Evolutionary conservation across 495 filamentous ascomycete species (phyloP).

Genomic region (Xylaria sp.): DNA sequence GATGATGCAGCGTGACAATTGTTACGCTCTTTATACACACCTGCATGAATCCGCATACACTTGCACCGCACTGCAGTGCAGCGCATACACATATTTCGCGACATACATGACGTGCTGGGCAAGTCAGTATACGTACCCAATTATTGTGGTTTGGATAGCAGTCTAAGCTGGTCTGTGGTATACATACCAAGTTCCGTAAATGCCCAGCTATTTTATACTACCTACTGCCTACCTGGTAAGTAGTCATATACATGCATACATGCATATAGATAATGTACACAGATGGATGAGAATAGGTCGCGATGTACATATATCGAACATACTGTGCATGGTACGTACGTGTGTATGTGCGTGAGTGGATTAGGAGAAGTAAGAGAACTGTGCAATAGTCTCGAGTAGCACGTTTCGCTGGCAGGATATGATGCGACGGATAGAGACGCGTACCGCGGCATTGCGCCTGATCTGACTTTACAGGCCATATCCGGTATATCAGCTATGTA

Average conservation of each 20-base stretch:
- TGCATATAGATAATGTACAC: not conserved
- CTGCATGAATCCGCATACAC: slow-evolving; percentile 7
- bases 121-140: not conserved
- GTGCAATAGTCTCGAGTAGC: not conserved
- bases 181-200: not conserved
- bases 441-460: slow-evolving; percentile 15
- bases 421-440: slow-evolving; percentile 2
- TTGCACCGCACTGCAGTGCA: not conserved
- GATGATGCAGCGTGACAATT: slow-evolving; percentile 18
- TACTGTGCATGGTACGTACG: not conserved
- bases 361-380: not conserved
- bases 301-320: not conserved
- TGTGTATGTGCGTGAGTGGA: slow-evolving; percentile 16
- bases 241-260: not conserved
- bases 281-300: not conserved
- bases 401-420: not conserved
- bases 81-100: not conserved
- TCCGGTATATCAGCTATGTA: not conserved
- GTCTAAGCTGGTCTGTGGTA: not conserved
- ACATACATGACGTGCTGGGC: slow-evolving; percentile 10
- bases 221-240: no score
- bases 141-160: not conserved
- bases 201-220: not conserved
- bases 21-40: slow-evolving; percentile 8
- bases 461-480: not conserved